Evolutionary conservation across 2,329 filamentous ascomycete species (phyloP), one percentile per base, ranked within the genome.

Genomic region (Colletotrichum siamense): DNA sequence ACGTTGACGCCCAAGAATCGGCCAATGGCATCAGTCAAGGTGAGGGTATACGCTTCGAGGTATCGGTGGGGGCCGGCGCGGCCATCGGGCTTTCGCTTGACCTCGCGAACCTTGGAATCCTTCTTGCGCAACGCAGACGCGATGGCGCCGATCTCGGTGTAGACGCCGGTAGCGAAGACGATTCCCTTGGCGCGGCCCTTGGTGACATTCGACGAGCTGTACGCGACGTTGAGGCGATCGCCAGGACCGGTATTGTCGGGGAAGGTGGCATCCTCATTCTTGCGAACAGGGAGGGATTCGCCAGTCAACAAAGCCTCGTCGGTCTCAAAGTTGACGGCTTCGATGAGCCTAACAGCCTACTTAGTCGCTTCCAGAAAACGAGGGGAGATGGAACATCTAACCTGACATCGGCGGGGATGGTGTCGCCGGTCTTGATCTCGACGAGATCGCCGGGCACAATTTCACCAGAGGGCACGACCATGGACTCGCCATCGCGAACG

Each of bases 221-320:
- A 93, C 3, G 89, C 90, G 64, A 93, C 86, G 79, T 93, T 93
- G 65, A 91, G 86, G 18, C 91, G 88, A 81, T 93, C 92, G 55
- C 91, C 91, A 61, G 90, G 86, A 3, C 91, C 89, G 13, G 90
- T 89, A 13, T 90, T 88, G 4, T 83, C 81, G 6, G 86, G 79
- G 77, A 91, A 91, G 68, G 88, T 87, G 75, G 82, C 84, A 16
- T 87, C 84, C n/a, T 87, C 81, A 69, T 87, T 84, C 84, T 93
- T 90, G 80, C 84, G 86, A 7, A 92, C 89, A 34, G 91, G 91
- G 5, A 92, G 84, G 16, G 91, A 91, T 83, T 93, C 92, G 57
- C 91, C 91, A 16, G 91, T 93, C 26, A 93, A 85, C 28, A 92
- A 87, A 10, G 91, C 90, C 82, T 93, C 92, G 73, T 93, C 91